phyloP scores from a whole-genome alignment of 2,329 filamentous ascomycete genomes.

The Trichoderma pleuroti region DNA sequence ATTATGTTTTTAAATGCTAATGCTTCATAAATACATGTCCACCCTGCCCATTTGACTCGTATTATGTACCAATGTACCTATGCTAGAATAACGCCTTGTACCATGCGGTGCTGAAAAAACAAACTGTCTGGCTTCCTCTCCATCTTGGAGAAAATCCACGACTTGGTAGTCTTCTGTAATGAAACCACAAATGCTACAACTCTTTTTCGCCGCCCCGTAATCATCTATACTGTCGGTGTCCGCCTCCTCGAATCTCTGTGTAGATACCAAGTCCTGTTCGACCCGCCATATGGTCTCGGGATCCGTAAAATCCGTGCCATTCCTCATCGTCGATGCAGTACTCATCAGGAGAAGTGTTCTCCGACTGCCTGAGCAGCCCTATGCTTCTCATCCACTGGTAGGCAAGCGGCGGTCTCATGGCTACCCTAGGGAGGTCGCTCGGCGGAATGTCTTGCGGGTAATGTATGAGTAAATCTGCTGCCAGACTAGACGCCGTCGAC shows the following conservation, averaged over 20 bases:
- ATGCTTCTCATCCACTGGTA: conserved; percentile 31
- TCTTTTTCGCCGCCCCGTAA: background rate
- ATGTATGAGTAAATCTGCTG: conserved; percentile 5
- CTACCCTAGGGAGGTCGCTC: background rate
- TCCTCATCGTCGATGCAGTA: conserved; percentile 42
- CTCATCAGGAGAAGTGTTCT: conserved; percentile 17
- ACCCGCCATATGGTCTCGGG: conserved; percentile 38
- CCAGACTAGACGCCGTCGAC: conserved; percentile 21
- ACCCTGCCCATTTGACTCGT: background rate
- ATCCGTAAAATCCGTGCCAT: conserved; percentile 48
- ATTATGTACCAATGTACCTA: background rate
- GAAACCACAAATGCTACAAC: background rate
- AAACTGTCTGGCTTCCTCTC: background rate
- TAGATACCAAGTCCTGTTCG: conserved; percentile 3
- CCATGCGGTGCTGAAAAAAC: background rate
- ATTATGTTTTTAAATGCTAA: background rate
- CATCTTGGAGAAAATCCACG: background rate
- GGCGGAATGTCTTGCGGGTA: background rate
- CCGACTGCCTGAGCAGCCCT: conserved; percentile 1
- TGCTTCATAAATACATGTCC: background rate
- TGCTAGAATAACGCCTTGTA: background rate
- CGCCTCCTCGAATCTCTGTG: background rate
- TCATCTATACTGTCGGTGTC: background rate
- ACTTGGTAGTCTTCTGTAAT: background rate
- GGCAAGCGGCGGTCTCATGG: conserved; percentile 25